Conservation (phyloP, 371 early-diverging fungal genomes). For the Modicella reniformis region DNA sequence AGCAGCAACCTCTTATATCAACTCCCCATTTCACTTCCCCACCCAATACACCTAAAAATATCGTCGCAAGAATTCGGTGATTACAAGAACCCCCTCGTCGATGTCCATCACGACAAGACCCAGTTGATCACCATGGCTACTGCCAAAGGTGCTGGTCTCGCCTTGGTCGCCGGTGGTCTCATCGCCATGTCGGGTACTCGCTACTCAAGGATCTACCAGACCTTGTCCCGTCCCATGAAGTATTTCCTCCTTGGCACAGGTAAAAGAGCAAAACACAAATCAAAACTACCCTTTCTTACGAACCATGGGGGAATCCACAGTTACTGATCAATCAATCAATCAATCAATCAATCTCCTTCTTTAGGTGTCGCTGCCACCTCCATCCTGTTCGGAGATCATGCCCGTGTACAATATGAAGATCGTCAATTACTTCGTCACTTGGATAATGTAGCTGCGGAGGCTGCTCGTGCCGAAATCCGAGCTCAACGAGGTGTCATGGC, state of each 20-base stretch:
- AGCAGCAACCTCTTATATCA: not conserved
- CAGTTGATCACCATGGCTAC: too few species aligned
- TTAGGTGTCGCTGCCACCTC: constrained; percentile 49
- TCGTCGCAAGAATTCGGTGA: constrained; percentile 64
- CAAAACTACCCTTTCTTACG: too few species aligned
- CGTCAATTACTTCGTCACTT: constrained; percentile 51
- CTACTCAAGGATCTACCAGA: constrained; percentile 42
- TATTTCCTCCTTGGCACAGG: constrained; percentile 50
- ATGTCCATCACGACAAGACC: too few species aligned
- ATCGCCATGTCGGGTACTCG: constrained; percentile 40
- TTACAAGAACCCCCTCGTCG: constrained; percentile 54
- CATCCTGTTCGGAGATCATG: constrained; percentile 49
- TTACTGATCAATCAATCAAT: too few species aligned
- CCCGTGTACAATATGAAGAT: constrained; percentile 54
- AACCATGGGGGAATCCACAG: too few species aligned
- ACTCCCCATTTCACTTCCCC: not conserved
- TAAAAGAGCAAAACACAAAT: not conserved
- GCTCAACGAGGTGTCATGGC: constrained; percentile 46
- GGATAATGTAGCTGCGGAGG: constrained; percentile 49
- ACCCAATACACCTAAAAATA: constrained; percentile 69
- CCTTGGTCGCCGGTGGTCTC: constrained; percentile 48
- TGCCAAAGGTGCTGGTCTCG: constrained; percentile 53
- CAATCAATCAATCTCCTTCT: too few species aligned
- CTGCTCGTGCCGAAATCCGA: constrained; percentile 48
- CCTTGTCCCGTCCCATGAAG: constrained; percentile 45